Evolutionary conservation across 805 yeast genomes (phyloP).

Genomic region (Naumovozyma baii): DNA sequence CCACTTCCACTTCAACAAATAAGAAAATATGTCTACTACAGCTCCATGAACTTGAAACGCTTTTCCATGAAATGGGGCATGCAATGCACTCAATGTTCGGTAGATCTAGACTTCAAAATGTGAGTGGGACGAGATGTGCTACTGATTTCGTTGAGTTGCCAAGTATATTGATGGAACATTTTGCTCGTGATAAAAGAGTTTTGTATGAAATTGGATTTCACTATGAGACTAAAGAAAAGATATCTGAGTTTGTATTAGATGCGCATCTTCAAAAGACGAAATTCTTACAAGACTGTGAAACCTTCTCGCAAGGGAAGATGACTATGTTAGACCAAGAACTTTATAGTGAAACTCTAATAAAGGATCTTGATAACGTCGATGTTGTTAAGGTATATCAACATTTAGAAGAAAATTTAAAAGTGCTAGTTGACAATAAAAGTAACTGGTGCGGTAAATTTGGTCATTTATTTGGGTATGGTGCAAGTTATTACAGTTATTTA

Average conservation of each 20-base stretch:
- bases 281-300: conserved; percentile 57
- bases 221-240: conserved; percentile 46
- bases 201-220: conserved; percentile 65
- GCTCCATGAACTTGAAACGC: conserved; percentile 77
- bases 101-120: conserved; percentile 77
- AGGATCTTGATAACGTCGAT: conserved; percentile 37
- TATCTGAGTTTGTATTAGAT: conserved; percentile 42
- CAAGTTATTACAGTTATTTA: conserved; percentile 84
- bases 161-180: conserved; percentile 90
- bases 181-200: conserved; percentile 75
- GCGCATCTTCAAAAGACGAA: conserved; percentile 43
- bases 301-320: conserved; percentile 81
- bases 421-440: conserved; percentile 60
- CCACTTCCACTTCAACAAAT: conserved; percentile 28
- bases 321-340: conserved; percentile 78
- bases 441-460: conserved; percentile 94
- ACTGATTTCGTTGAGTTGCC: conserved; percentile 97
- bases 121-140: conserved; percentile 89
- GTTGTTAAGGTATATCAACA: conserved; percentile 56
- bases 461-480: conserved; percentile 86
- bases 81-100: conserved; percentile 98
- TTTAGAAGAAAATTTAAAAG: conserved; percentile 47
- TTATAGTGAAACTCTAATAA: conserved; percentile 39
- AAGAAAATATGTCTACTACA: conserved; percentile 48
- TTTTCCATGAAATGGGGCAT: conserved; percentile 98